A percentile compares a stretch with the other conserved stretches of the same genome.
Conservation (phyloP, 192 early-diverging fungal species). For the Rhizoclosmatium globosum region DNA sequence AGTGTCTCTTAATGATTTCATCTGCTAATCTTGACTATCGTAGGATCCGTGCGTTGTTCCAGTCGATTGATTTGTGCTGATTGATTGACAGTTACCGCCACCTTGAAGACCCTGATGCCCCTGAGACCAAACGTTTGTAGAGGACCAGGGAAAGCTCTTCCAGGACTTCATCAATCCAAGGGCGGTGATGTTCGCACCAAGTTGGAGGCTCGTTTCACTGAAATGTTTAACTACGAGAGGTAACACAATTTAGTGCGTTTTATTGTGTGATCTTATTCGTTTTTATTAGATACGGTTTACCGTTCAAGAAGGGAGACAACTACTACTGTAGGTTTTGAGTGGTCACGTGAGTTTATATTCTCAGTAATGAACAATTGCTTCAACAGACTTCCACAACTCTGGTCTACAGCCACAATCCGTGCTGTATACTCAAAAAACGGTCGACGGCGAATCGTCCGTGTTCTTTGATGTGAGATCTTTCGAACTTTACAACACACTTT, state of each 20-base stretch:
- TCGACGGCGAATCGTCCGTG: conserved; percentile 54
- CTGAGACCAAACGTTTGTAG: conserved; percentile 71
- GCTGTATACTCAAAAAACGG: conserved; percentile 58
- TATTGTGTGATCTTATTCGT: no score
- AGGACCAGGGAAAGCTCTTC: conserved; percentile 64
- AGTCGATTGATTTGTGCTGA: no score
- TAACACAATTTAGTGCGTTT: conserved; percentile 8
- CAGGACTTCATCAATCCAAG: conserved; percentile 50
- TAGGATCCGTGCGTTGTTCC: no score
- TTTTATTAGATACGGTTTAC: conserved; percentile 49
- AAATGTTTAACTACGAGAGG: conserved; percentile 65
- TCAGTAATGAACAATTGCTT: neutral
- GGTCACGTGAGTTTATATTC: no score
- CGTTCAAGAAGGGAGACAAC: conserved; percentile 63
- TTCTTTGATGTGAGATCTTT: conserved; percentile 48
- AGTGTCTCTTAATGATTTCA: no score
- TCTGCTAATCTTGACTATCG: no score
- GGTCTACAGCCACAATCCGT: conserved; percentile 66
- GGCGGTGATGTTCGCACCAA: conserved; percentile 32
- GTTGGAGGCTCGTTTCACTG: conserved; percentile 57
- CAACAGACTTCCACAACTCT: conserved; percentile 62
- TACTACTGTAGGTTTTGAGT: conserved; percentile 60
- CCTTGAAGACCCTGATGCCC: conserved; percentile 71
- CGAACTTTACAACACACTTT: conserved; percentile 36
- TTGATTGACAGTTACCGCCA: conserved; percentile 32